Conservation (phyloP, 768 basidiomycete species). For the Leccinum obscurum region DNA sequence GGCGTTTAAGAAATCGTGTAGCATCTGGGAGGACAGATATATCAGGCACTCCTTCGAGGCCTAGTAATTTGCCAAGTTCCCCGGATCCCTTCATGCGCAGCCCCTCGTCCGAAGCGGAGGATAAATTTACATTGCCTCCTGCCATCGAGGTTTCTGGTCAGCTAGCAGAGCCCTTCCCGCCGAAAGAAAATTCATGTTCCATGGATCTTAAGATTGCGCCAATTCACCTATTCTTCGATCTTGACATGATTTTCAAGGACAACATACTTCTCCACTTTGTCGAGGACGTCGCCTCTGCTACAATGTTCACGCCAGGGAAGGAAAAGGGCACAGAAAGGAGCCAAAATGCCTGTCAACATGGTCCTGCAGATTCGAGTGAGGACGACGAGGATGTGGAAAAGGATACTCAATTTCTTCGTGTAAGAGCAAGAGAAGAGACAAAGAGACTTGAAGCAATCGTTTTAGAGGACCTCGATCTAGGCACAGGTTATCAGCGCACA, state of each 20-base stretch:
- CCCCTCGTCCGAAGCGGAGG: conserved; percentile 18
- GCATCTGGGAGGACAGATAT: conserved; percentile 17
- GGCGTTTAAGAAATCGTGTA: conserved; percentile 51
- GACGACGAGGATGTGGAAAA: conserved; percentile 16
- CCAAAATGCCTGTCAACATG: conserved; percentile 2
- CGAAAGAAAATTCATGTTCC: conserved; percentile 6
- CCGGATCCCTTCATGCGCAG: conserved; percentile 21
- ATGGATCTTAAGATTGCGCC: conserved; percentile 50
- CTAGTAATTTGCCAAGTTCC: conserved; percentile 16
- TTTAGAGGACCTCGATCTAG: conserved; percentile 59
- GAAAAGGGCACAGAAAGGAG: background rate
- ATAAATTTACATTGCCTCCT: conserved; percentile 11
- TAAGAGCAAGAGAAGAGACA: conserved; percentile 39
- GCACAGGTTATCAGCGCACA: conserved; percentile 42
- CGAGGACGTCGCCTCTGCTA: conserved; percentile 38
- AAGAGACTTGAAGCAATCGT: conserved; percentile 48
- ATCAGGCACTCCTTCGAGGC: conserved; percentile 19
- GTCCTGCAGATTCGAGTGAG: conserved; percentile 7
- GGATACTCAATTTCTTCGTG: conserved; percentile 17
- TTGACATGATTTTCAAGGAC: conserved; percentile 44
- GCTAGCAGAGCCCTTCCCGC: conserved; percentile 1
- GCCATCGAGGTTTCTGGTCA: conserved; percentile 22
- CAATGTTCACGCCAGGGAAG: conserved; percentile 15
- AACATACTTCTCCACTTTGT: conserved; percentile 48
- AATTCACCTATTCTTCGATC: conserved; percentile 76